Evolutionary conservation across 139 green algal species (phyloP), one percentile per base, ranked within the genome.

Genomic region (Haematococcus lacustris): DNA sequence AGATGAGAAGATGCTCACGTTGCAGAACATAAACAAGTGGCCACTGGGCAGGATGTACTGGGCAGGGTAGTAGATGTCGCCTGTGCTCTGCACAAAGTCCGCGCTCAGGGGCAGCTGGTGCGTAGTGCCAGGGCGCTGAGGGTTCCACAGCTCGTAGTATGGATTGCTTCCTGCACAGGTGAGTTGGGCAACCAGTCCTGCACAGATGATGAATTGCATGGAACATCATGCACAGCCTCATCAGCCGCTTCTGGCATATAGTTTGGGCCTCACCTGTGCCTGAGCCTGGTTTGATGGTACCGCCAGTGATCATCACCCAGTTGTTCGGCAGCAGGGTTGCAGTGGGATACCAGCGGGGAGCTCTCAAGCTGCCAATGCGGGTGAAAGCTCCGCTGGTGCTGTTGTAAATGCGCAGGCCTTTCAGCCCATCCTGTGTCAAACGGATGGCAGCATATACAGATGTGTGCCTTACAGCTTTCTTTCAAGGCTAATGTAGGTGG

Each of bases 61-160:
- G 28, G 67, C 67, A 4, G 74, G 74, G 43, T 79, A 79, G 47
- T 79, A 79, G 13, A 79, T 75, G 61, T 79, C 73, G 57, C 66
- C 68, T 34, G 57, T 66, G 37, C 61, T 61, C 3, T 41, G 2
- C 21, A 67, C 2, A 51, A 79, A 79, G 5, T 64, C 57, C 9
- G 32, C 33, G 26, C 67, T 53, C 4, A 79, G 60, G 60, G 53
- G 59, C 32, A 66, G 30, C 33, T 50, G 2, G 23, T 38, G 71
- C n/a, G 74, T 79, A 59, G 43, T 38, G n/a, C 28, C 43, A 26
- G 74, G 74, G 28, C 66, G 60, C 0, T 4, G 21, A n/a, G 67
- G 67, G 68, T 74, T 51, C 74, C 74, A 79, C 59, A 79, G 60
- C 74, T 79, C 74, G 60, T 75, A 79, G 28, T 70, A 73, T 0